Base-by-base conservation (phyloP, 1,284 basidiomycete genomes). In the Ceratobasidium sp. region DNA sequence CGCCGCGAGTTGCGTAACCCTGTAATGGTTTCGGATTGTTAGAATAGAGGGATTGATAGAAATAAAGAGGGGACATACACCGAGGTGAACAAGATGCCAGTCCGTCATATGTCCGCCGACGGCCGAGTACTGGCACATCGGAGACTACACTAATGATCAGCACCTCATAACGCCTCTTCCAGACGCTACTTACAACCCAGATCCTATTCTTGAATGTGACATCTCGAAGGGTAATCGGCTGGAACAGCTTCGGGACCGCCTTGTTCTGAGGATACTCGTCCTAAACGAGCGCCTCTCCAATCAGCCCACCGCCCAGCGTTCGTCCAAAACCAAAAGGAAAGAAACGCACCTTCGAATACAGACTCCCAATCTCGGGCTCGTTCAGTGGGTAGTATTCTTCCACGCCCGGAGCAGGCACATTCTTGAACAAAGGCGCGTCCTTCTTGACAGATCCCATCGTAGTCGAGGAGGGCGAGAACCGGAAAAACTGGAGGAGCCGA, bases 21-120 rank as follows among this genome's bases (percentile, higher is more conserved):
- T 78, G 74, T 62, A 76, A 74, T 7, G 14, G 29, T n/a, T n/a
- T n/a, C 9, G 22, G 5, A 24, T 47, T 6, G 0, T 14, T 11
- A 41, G 36, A 41, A 4, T 5, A n/a, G n/a, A 19, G 15, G 44
- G 74, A 76, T n/a, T n/a, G n/a, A n/a, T n/a, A 24, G 75, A 64
- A 47, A 0, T 2, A 19, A 3, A 62, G 74, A 76, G 24, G 75
- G 65, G 47, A 84, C 86, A n/a, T 77, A 88, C 87, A 19, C 89
- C 90, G 50, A 90, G 86, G 80, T 94, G 93, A 24, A 93, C 91
- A 11, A 94, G 82, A 81, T 95, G 93, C 90, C 90, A 93, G 78
- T 93, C 90, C 0, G 93, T 92, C 29, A 88, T 87, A 81, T 90
- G 87, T 7, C 94, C 90, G 77, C 91, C 83, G 36, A 36, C 31